Evolutionary conservation across 352 stramenopile species (phyloP), one percentile per base, ranked within the genome.

Genomic region (Globisporangium iwayamae): DNA sequence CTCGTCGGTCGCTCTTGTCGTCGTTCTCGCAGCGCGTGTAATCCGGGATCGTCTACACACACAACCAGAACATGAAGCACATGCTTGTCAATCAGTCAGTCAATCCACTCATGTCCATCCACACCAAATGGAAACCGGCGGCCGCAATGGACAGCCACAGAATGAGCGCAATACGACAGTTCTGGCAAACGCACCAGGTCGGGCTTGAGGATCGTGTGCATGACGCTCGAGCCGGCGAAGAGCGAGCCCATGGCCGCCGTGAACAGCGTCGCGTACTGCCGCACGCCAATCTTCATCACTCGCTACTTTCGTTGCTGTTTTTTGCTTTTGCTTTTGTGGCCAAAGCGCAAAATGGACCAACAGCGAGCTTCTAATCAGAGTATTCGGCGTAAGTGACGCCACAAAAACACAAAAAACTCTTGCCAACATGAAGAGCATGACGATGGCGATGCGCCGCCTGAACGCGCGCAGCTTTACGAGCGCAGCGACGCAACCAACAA

Each of bases 151-250:
- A 34, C 25, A 11, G 30, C 16, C 41, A 46, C 25, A 30, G 20
- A 6, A 41, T n/a, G 32, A 32, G 16, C 18, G 51, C 51, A 39
- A 25, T 3, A 16, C 46, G 28, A 25, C 9, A 41, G 36, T 41
- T 16, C 36, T n/a, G 3, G 6, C 16, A 48, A 22, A 75, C 80
- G 53, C 72, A 93, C 84, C 48, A 95, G 67, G 45, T 95, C 86
- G 4, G 86, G 86, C 65, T 95, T 84, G 52, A 95, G 79, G 36
- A 95, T 72, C 11, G 73, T 74, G 68, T 95, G 86, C 84, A 95
- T 95, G 69, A 82, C 76, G 69, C 76, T 90, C 36, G 86, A 95
- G 36, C 86, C 86, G 7, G 86, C 84, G 63, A 95, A 92, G 61
- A 95, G 79, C 60, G 86, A 91, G 65, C 81, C 81, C 63, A 95